Evolutionary conservation across 2,329 filamentous ascomycete species (phyloP).

Genomic region (Fusarium devonianum): DNA sequence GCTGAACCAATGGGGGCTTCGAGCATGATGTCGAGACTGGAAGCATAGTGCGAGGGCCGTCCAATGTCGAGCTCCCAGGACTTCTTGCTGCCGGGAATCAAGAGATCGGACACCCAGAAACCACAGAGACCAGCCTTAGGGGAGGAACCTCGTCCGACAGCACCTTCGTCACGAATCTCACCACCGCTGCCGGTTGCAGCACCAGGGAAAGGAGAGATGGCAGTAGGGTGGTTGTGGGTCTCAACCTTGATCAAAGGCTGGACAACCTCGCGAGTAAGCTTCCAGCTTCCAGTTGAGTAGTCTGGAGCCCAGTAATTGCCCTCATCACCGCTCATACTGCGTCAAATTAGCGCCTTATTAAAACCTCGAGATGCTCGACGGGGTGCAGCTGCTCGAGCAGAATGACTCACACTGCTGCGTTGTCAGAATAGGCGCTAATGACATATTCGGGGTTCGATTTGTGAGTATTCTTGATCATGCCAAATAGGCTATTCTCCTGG

Average conservation of each 20-base stretch:
- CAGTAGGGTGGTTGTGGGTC: conserved; percentile 97
- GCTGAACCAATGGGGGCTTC: conserved; percentile 96
- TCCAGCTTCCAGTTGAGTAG: conserved; percentile 86
- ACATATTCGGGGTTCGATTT: conserved; percentile 80
- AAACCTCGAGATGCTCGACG: no score
- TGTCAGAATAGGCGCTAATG: conserved; percentile 97
- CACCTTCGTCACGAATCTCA: conserved; percentile 94
- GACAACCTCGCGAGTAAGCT: conserved; percentile 81
- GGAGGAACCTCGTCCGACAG: conserved; percentile 89
- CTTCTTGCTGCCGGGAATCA: conserved; percentile 81
- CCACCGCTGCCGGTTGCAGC: conserved; percentile 95
- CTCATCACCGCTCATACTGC: conserved; percentile 48
- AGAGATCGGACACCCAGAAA: conserved; percentile 93
- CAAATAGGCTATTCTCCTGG: conserved; percentile 84
- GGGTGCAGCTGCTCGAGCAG: conserved; percentile 14
- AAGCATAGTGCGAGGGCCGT: conserved; percentile 89
- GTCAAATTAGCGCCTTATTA: conserved; percentile 7
- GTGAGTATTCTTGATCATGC: conserved; percentile 97
- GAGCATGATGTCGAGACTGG: conserved; percentile 95
- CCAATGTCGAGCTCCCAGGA: conserved; percentile 95
- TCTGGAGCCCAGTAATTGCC: conserved; percentile 81
- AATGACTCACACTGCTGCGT: conserved; percentile 76
- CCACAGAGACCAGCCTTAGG: conserved; percentile 92
- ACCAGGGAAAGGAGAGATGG: conserved; percentile 90
- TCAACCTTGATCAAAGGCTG: conserved; percentile 95